phyloP scores from a whole-genome alignment of 805 yeast species.

The Ogataea nitratoaversa region DNA sequence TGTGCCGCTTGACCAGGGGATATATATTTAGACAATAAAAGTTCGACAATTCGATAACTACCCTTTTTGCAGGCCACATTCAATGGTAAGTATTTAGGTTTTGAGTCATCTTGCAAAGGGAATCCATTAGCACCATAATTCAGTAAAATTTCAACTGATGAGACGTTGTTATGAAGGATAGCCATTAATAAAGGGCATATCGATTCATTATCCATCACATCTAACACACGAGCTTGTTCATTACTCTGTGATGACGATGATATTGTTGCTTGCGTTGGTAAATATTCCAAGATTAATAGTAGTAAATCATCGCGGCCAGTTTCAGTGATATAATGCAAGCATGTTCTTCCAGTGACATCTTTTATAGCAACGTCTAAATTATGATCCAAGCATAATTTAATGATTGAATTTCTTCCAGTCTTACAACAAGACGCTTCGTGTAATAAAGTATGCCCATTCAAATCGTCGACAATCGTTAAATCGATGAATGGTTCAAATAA shows the following conservation, averaged over 20 bases:
- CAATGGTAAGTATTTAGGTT: conserved; percentile 68
- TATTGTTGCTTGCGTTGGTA: conserved; percentile 9
- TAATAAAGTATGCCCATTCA: conserved; percentile 66
- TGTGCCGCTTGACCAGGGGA: conserved; percentile 24
- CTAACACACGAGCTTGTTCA: conserved; percentile 30
- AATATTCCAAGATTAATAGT: conserved; percentile 30
- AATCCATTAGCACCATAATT: conserved; percentile 47
- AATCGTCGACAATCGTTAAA: conserved; percentile 62
- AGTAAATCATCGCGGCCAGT: conserved; percentile 45
- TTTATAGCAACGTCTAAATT: conserved; percentile 31
- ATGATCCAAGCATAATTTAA: conserved; percentile 23
- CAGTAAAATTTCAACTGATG: conserved; percentile 47
- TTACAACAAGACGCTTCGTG: conserved; percentile 55
- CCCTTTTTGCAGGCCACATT: conserved; percentile 89
- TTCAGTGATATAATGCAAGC: conserved; percentile 83
- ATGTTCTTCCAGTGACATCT: conserved; percentile 73
- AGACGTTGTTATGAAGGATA: conserved; percentile 61
- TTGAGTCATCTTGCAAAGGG: conserved; percentile 43
- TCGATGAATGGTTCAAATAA: conserved; percentile 54
- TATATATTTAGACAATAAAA: conserved; percentile 42
- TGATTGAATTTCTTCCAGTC: conserved; percentile 22
- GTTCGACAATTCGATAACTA: conserved; percentile 61
- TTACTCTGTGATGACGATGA: background rate
- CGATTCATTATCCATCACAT: conserved; percentile 63
- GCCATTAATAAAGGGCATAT: conserved; percentile 82